Base-by-base conservation (phyloP, 208 protist species). In the Acanthamoeba triangularis region DNA sequence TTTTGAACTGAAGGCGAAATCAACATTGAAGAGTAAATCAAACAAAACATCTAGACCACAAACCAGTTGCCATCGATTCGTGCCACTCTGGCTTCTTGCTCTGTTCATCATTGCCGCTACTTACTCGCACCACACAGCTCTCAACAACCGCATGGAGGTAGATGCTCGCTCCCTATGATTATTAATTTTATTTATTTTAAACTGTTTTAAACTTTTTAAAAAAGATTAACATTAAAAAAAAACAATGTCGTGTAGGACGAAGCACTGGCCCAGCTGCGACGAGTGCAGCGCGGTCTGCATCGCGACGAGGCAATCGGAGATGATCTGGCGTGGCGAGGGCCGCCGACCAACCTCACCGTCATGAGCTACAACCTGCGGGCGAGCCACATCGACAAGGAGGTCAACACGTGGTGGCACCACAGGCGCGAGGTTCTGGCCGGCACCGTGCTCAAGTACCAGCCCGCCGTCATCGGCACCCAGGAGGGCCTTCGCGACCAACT, bases 341-440 rank as follows among this genome's bases (percentile, higher is more conserved):
- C 44, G 35, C 76, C 76, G 20, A 37, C 76, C 35, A 85, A 85
- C 76, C 8, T 85, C 8, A 85, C 76, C 5, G n/a, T 56, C 76
- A 85, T 85, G 76, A 85, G 76, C 44, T 85, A 85, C 76, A 85
- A 85, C 30, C 35, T 85, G 41, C 76, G 76, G 14, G 76, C 37
- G 8, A 14, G n/a, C 76, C 33, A 85, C 47, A 35, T 85, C 28
- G 76, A 85, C 44, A 6, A 13, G 13, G 76, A 28, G 35, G 30
- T 85, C 35, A 85, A 85, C 11, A 85, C 76, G n/a, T 85, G 76
- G 76, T 85, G 76, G 76, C 76, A 59, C 28, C 76, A 85, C 76
- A 18, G 76, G 35, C 76, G 76, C 76, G 13, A 23, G 23, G 76
- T 85, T 6, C 76, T 85, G 5, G 76, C 76, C 18, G 35, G 11